phyloP scores from a whole-genome alignment of 2,329 filamentous ascomycete species.

The Tricladium varicosporioides region DNA sequence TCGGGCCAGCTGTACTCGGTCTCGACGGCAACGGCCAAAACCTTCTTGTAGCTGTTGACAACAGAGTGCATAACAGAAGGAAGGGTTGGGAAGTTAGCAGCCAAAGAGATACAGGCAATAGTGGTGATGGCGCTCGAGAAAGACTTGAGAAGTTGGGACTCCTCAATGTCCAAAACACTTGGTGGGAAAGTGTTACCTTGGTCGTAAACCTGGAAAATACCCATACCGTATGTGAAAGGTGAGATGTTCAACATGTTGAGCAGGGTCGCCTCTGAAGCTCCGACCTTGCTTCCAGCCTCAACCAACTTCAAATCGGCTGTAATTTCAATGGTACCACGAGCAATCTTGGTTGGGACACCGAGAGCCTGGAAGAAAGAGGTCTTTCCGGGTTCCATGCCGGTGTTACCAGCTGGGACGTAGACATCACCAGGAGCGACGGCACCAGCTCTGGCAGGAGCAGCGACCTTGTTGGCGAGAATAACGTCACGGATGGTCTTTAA shows the following conservation, averaged over 20 bases:
- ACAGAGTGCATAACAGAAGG: conserved; percentile 95
- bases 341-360: conserved; percentile 99
- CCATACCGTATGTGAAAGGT: conserved; percentile 99
- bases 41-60: conserved; percentile 98
- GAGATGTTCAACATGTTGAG: conserved; percentile 99
- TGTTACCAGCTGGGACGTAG: conserved; percentile 96
- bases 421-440: conserved; percentile 92
- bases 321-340: conserved; percentile 99
- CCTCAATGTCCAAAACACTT: conserved; percentile 85
- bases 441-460: conserved; percentile 96
- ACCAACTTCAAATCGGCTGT: conserved; percentile 97
- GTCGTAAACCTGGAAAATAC: conserved; percentile 95
- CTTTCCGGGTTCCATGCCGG: conserved; percentile 99
- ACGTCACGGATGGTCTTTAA: conserved; percentile 91
- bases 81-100: conserved; percentile 90
- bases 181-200: conserved; percentile 89
- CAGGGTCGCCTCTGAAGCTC: conserved; percentile 96
- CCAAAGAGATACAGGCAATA: conserved; percentile 88
- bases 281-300: conserved; percentile 89
- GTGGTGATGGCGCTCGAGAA: conserved; percentile 80
- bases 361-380: conserved; percentile 99
- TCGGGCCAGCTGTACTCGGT: conserved; percentile 93
- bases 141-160: conserved; percentile 86
- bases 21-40: conserved; percentile 82
- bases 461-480: conserved; percentile 95